phyloP scores from a whole-genome alignment of 257 asterid species.

The Capsicum baccatum region DNA sequence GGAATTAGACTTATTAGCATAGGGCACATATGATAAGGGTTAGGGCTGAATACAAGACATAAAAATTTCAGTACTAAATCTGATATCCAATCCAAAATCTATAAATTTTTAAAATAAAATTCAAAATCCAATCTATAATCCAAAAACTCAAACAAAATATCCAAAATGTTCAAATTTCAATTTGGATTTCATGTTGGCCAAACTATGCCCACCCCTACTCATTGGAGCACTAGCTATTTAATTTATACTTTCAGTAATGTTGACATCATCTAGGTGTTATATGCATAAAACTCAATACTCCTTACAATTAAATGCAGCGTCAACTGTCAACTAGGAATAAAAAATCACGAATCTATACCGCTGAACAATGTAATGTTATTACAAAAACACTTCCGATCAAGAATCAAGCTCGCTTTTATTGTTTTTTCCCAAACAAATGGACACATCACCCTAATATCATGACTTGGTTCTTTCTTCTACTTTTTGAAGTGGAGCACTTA shows the following conservation, averaged over 20 bases:
- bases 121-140: too few relatives aligned
- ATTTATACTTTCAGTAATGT: not conserved
- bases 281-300: not conserved
- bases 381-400: not conserved
- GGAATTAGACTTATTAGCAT: too few relatives aligned
- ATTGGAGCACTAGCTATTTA: not conserved
- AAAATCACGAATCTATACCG: not conserved
- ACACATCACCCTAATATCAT: constrained; percentile 10
- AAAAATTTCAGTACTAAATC: too few relatives aligned
- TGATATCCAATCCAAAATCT: too few relatives aligned
- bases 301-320: not conserved
- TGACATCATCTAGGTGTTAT: not conserved
- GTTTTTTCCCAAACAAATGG: not conserved
- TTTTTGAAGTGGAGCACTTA: not conserved
- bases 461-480: not conserved
- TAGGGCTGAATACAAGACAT: too few relatives aligned
- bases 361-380: not conserved
- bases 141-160: too few relatives aligned
- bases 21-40: too few relatives aligned
- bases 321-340: not conserved
- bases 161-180: too few relatives aligned
- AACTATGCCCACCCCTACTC: too few relatives aligned
- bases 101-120: too few relatives aligned
- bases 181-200: too few relatives aligned
- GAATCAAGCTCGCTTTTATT: not conserved